Evolutionary conservation across 139 green algal genomes (phyloP), one percentile per base, ranked within the genome.

Genomic region (Bryopsis sp.): DNA sequence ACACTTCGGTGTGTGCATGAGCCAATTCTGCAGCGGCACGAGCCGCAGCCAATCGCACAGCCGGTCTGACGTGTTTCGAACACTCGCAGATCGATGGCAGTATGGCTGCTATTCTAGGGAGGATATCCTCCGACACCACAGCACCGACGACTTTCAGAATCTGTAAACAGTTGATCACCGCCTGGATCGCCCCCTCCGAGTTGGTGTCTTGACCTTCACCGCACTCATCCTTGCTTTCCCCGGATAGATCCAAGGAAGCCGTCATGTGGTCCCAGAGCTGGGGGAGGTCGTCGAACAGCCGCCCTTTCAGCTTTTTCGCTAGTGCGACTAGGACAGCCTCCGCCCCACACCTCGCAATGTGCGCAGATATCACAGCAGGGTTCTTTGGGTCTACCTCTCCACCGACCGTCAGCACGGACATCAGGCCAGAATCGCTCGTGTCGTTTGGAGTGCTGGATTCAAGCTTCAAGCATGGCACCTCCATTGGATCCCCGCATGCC

Each of bases 91-190:
- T 34, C 24, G 47, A 47, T 5, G 78, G 81, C 66, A 97, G 72
- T 59, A 91, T 75, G 31, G 35, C 35, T 33, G 73, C 29, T 59
- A 92, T 43, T 33, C 48, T 65, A 0, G 65, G 64, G 6, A 81
- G 32, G 48, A 96, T 73, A 6, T 54, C 32, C 0, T 67, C 0
- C 8, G 85, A 32, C 64, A 92, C 22, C 3, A 65, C 50, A 1
- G 86, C 82, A 3, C 68, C 86, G 7, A 95, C n/a, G 29, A 85
- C 79, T 0, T 74, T 74, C n/a, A 96, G 64, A 2, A 95, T 39
- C 46, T 92, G 82, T 43, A 90, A 72, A 39, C 47, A 58, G 29
- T 77, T 46, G 33, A 85, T 65, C 3, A 77, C 5, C 1, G 32
- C 64, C 36, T 80, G 74, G 0, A 63, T 58, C 15, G 76, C 71